phyloP scores from a whole-genome alignment of 805 yeast genomes.

The Myxozyma geophila region DNA sequence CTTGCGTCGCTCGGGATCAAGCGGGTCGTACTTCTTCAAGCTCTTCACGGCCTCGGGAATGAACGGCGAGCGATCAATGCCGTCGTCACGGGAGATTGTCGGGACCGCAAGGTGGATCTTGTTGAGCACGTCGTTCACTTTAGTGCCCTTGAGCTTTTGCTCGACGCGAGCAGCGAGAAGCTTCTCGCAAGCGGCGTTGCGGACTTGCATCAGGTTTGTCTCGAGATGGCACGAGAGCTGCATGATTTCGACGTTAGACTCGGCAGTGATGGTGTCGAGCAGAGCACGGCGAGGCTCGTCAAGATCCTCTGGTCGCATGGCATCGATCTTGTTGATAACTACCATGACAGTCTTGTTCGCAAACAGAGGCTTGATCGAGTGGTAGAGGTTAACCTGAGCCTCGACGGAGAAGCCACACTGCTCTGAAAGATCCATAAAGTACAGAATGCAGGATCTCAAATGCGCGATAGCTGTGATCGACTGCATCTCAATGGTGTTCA shows the following conservation, averaged over 20 bases:
- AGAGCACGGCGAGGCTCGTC: constrained; percentile 73
- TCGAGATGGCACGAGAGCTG: constrained; percentile 91
- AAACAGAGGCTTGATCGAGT: constrained; percentile 94
- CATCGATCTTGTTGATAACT: constrained; percentile 94
- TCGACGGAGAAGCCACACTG: constrained; percentile 98
- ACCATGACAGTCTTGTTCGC: constrained; percentile 96
- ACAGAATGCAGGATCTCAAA: constrained; percentile 91
- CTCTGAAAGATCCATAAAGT: constrained; percentile 98
- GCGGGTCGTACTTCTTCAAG: constrained; percentile 69
- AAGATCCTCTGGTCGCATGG: constrained; percentile 82
- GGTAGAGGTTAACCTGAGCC: constrained; percentile 96
- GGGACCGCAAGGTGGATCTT: constrained; percentile 96
- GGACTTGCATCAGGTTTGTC: constrained; percentile 91
- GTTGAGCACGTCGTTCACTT: constrained; percentile 86
- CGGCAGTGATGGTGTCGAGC: constrained; percentile 61
- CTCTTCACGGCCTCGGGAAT: constrained; percentile 77
- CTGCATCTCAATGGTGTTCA: constrained; percentile 99
- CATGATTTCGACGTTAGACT: constrained; percentile 84
- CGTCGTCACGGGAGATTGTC: constrained; percentile 71
- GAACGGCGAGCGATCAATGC: constrained; percentile 68
- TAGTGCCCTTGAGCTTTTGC: constrained; percentile 89
- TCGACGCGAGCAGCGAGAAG: constrained; percentile 93
- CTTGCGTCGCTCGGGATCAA: constrained; percentile 79
- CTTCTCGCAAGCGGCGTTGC: constrained; percentile 97
- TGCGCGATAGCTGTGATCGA: constrained; percentile 98